phyloP scores from a whole-genome alignment of 345 rosid genomes.

The Rhizophora mangle region DNA sequence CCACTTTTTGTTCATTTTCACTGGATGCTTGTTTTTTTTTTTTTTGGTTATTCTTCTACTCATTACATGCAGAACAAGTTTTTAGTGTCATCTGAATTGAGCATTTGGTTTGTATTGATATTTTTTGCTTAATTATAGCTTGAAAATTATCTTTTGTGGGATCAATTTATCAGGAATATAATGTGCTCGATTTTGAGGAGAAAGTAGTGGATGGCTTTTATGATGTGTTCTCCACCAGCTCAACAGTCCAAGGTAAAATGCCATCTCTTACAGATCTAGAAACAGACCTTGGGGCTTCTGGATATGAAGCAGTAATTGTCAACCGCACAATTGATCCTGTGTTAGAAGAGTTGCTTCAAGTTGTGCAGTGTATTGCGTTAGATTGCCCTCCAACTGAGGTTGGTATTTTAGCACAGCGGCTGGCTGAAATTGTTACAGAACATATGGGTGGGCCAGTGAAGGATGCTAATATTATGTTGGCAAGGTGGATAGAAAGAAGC shows the following conservation, averaged over 20 bases:
- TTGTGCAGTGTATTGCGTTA: constrained; percentile 73
- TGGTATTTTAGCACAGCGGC: constrained; percentile 61
- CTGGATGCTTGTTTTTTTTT: too few relatives aligned
- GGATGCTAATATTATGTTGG: constrained; percentile 78
- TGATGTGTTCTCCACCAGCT: constrained; percentile 68
- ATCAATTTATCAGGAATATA: constrained; percentile 63
- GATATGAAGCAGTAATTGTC: constrained; percentile 80
- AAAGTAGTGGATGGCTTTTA: constrained; percentile 93
- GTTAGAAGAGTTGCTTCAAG: constrained; percentile 75
- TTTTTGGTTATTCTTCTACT: too few relatives aligned
- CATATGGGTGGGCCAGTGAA: constrained; percentile 97
- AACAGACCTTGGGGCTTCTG: constrained; percentile 57
- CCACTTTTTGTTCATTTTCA: too few relatives aligned
- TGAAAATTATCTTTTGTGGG: constrained; percentile 16
- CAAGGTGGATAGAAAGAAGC: constrained; percentile 86
- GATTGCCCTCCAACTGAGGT: constrained; percentile 69
- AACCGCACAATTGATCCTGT: constrained; percentile 67
- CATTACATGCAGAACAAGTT: too few relatives aligned
- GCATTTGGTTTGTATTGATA: neutral
- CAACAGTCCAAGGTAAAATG: constrained; percentile 61
- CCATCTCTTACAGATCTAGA: constrained; percentile 88
- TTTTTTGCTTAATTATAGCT: constrained; percentile 7
- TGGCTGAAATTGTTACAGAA: constrained; percentile 91
- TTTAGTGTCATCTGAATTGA: too few relatives aligned
- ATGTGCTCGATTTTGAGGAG: constrained; percentile 90